Conservation (phyloP, 352 stramenopile genomes). For the Blastocystis hominis region DNA sequence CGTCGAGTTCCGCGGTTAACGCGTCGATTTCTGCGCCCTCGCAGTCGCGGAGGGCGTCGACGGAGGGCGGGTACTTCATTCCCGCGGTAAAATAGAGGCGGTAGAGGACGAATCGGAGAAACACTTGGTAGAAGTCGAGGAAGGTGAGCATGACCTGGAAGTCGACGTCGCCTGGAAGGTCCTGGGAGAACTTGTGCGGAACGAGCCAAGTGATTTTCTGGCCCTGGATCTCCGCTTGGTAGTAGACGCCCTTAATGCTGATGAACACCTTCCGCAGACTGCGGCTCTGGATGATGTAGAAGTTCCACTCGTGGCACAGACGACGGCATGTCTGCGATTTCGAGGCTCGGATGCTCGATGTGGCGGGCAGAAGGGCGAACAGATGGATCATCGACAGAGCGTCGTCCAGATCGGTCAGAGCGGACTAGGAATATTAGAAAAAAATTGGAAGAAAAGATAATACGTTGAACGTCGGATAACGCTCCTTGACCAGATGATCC, state of each 20-base stretch:
- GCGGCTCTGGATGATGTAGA: conserved; percentile 77
- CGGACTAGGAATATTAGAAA: conserved; percentile 74
- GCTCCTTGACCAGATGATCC: conserved; percentile 94
- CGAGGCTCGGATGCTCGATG: conserved; percentile 74
- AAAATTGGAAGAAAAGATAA: neutral
- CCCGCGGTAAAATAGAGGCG: conserved; percentile 90
- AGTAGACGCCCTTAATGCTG: conserved; percentile 97
- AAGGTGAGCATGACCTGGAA: conserved; percentile 98
- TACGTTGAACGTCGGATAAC: conserved; percentile 69
- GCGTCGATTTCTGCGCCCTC: conserved; percentile 59
- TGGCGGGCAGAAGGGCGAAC: conserved; percentile 85
- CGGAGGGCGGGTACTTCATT: conserved; percentile 82
- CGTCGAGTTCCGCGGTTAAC: conserved; percentile 55
- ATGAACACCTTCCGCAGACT: conserved; percentile 91
- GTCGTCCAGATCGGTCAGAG: conserved; percentile 93
- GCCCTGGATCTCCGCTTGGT: conserved; percentile 82
- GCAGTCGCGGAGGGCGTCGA: conserved; percentile 71
- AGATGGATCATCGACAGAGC: conserved; percentile 88
- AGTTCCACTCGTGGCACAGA: conserved; percentile 83
- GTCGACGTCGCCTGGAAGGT: conserved; percentile 89
- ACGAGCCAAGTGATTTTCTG: conserved; percentile 90
- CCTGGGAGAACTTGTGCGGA: conserved; percentile 92
- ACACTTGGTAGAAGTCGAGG: conserved; percentile 96
- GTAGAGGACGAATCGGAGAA: conserved; percentile 94
- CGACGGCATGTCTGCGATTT: conserved; percentile 78